Conservation (phyloP, 306 rosid genomes). For the Lathyrus sativus region DNA sequence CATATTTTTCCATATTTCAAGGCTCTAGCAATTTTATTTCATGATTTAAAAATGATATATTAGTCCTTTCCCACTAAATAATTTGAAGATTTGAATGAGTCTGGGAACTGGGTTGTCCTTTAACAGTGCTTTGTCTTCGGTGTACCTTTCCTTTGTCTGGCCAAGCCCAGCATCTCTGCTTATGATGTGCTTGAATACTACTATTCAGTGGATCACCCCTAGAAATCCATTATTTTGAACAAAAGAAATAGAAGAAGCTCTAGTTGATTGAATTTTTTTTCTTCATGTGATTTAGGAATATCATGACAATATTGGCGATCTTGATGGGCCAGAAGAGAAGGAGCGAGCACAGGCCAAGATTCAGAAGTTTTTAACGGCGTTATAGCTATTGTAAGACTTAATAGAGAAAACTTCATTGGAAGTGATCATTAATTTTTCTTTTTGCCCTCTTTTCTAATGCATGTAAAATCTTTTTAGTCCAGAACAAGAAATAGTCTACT, state of each 20-base stretch:
- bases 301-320: constrained; percentile 88
- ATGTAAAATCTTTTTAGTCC: constrained; percentile 27
- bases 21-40: constrained; percentile 20
- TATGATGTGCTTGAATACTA: constrained; percentile 14
- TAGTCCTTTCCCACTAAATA: not conserved
- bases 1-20: constrained; percentile 1
- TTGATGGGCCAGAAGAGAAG: constrained; percentile 91
- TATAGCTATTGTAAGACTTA: constrained; percentile 43
- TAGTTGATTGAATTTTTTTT: constrained; percentile 13
- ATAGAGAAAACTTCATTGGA: constrained; percentile 16
- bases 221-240: not conserved
- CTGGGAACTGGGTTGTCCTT: constrained; percentile 17
- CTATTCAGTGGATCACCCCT: not conserved
- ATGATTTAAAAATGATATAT: not conserved
- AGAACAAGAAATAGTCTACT: constrained; percentile 29
- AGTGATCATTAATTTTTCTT: not conserved
- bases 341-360: constrained; percentile 84
- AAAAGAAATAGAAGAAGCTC: constrained; percentile 15
- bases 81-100: not conserved
- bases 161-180: constrained; percentile 11
- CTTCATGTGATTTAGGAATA: constrained; percentile 58
- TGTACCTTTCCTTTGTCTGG: not conserved
- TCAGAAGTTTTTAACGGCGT: constrained; percentile 72
- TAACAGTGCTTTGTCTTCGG: constrained; percentile 1
- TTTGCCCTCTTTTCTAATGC: not conserved